These are phyloP conservation scores for Stevia rebaudiana DNA, from an alignment of 140 eudicot species.

Conservation along the genomic window DNA sequence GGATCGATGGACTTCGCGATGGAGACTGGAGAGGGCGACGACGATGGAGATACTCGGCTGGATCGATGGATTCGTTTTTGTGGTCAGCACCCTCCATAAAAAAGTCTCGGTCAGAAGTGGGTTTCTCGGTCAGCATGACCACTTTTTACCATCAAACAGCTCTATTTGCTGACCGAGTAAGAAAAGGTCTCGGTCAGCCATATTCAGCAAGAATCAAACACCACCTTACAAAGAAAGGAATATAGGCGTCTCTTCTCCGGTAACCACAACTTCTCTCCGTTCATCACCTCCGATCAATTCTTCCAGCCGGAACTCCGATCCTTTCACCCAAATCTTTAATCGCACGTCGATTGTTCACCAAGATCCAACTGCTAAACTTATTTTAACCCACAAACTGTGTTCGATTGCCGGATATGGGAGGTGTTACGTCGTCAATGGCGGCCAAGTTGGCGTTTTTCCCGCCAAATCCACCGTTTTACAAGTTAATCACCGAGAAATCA, in stretches of 20 bases:
- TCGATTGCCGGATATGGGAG: slow-evolving; percentile 53
- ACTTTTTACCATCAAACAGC: too few species aligned
- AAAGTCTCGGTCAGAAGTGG: too few species aligned
- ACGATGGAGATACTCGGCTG: too few species aligned
- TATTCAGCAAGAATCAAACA: too few species aligned
- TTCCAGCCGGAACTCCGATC: neutral
- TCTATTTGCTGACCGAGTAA: too few species aligned
- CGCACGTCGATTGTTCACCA: slow-evolving; percentile 5
- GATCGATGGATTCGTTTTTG: too few species aligned
- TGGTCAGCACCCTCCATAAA: too few species aligned
- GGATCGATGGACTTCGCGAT: too few species aligned
- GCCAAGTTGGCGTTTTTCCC: slow-evolving; percentile 94
- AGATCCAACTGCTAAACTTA: neutral
- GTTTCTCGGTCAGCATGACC: too few species aligned
- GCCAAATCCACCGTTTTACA: slow-evolving; percentile 83
- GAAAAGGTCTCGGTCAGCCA: too few species aligned
- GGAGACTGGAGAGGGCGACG: too few species aligned
- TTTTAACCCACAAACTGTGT: neutral
- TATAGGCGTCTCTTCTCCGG: slow-evolving; percentile 24
- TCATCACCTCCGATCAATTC: slow-evolving; percentile 1
- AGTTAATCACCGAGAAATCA: slow-evolving; percentile 48
- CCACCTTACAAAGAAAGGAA: neutral
- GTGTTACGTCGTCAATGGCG: slow-evolving; percentile 98
- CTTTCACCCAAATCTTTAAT: neutral
- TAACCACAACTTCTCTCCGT: slow-evolving; percentile 9